Percentiles rank a stretch among this genome's conserved stretches.
Evolutionary conservation across 257 asterid genomes (phyloP).

Genomic region (Plectranthus barbatus): DNA sequence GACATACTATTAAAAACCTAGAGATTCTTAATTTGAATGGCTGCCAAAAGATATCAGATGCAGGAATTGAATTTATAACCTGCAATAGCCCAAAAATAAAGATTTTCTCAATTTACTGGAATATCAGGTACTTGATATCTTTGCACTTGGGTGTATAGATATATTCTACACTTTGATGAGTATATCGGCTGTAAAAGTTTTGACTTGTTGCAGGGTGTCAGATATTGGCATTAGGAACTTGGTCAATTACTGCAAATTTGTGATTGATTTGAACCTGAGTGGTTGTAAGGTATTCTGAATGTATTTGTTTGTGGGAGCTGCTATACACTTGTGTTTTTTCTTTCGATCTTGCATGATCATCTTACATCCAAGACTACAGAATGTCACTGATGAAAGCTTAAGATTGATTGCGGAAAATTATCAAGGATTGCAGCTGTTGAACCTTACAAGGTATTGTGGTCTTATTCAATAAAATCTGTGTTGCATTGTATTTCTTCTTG

Average conservation of each 20-base stretch:
- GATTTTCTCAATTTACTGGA: slow-evolving; percentile 87
- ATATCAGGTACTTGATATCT: slow-evolving; percentile 50
- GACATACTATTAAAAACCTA: slow-evolving; percentile 35
- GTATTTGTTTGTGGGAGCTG: slow-evolving; percentile 2
- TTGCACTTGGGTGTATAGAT: slow-evolving; percentile 1
- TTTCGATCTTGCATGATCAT: slow-evolving; percentile 15
- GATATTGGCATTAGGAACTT: slow-evolving; percentile 63
- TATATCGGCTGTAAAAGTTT: not conserved
- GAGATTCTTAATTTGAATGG: slow-evolving; percentile 83
- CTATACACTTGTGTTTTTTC: not conserved
- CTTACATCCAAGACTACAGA: slow-evolving; percentile 44
- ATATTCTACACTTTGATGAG: not conserved
- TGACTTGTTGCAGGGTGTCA: slow-evolving; percentile 54
- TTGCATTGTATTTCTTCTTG: too few species aligned
- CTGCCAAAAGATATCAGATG: slow-evolving; percentile 88
- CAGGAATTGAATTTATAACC: slow-evolving; percentile 61
- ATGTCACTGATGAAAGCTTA: slow-evolving; percentile 63
- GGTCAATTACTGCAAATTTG: slow-evolving; percentile 58
- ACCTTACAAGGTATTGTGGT: slow-evolving; percentile 63
- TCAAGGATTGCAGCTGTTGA: slow-evolving; percentile 53
- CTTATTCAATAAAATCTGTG: too few species aligned
- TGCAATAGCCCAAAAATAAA: slow-evolving; percentile 43
- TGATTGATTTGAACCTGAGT: slow-evolving; percentile 75
- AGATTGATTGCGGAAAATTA: slow-evolving; percentile 57
- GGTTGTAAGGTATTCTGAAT: slow-evolving; percentile 74